Percentiles rank a stretch among this genome's conserved stretches.
Evolutionary conservation across 2,329 filamentous ascomycete genomes (phyloP).

Genomic region (Tolypocladium nubicola): DNA sequence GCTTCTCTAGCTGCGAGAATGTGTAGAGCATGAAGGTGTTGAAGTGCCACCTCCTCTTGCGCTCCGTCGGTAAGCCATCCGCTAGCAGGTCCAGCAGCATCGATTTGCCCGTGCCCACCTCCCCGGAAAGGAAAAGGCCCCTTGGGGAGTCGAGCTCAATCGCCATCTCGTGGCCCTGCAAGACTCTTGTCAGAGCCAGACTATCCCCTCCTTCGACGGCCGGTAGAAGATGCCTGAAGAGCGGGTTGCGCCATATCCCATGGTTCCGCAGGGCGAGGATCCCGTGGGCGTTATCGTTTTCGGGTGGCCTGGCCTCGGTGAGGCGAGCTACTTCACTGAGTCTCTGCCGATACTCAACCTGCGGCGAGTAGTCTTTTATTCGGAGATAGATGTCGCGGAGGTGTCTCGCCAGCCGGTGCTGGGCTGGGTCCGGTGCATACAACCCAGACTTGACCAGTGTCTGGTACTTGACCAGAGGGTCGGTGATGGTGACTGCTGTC

Average conservation of each 20-base stretch:
- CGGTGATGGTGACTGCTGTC: slow-evolving; percentile 50
- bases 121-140: slow-evolving; percentile 68
- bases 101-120: slow-evolving; percentile 74
- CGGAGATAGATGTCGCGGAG: slow-evolving; percentile 66
- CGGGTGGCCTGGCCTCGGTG: slow-evolving; percentile 19
- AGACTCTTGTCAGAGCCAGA: slow-evolving; percentile 55
- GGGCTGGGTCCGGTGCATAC: slow-evolving; percentile 59
- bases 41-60: slow-evolving; percentile 72
- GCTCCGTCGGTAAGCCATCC: slow-evolving; percentile 60
- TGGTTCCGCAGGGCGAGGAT: slow-evolving; percentile 40
- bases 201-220: slow-evolving; percentile 44
- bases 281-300: slow-evolving; percentile 18
- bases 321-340: slow-evolving; percentile 49
- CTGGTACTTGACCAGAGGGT: slow-evolving; percentile 68
- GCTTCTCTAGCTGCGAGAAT: slow-evolving; percentile 58
- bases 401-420: slow-evolving; percentile 64
- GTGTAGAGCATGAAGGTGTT: slow-evolving; percentile 79
- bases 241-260: slow-evolving; percentile 46
- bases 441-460: slow-evolving; percentile 56
- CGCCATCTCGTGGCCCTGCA: slow-evolving; percentile 62
- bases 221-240: slow-evolving; percentile 49
- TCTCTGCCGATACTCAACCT: slow-evolving; percentile 55
- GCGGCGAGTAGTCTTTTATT: slow-evolving; percentile 69
- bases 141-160: slow-evolving; percentile 61
- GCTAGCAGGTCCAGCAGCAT: slow-evolving; percentile 81